These are phyloP conservation scores for Ostreobium quekettii DNA, from an alignment of 139 green algal species.

Conservation along the genomic window DNA sequence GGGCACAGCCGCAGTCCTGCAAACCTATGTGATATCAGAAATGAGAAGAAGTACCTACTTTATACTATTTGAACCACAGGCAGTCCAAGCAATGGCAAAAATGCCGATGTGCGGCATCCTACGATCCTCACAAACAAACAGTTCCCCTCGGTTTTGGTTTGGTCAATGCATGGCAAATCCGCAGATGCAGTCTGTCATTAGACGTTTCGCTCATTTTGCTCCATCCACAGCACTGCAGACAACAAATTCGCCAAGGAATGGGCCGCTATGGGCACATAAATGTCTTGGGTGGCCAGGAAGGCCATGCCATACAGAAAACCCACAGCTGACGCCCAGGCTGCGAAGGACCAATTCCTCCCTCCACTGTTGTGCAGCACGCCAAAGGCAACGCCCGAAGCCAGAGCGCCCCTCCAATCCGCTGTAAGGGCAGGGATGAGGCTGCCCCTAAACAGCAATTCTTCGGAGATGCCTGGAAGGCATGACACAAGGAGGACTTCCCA, in stretches of 20 bases:
- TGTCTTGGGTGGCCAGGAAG: conserved; percentile 53
- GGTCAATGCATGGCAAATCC: too few relatives aligned
- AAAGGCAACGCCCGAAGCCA: conserved; percentile 56
- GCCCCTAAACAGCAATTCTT: conserved; percentile 75
- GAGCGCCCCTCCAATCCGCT: conserved; percentile 62
- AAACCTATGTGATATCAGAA: too few relatives aligned
- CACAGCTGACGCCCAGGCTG: conserved; percentile 57
- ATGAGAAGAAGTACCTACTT: too few relatives aligned
- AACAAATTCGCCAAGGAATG: conserved; percentile 59
- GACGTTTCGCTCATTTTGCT: too few relatives aligned
- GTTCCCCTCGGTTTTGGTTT: too few relatives aligned
- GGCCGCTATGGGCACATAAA: conserved; percentile 51
- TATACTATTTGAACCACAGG: too few relatives aligned
- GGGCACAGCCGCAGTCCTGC: too few relatives aligned
- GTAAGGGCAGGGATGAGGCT: conserved; percentile 60
- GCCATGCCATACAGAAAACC: conserved; percentile 55
- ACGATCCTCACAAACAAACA: too few relatives aligned
- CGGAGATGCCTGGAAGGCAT: conserved; percentile 39
- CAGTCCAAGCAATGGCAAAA: too few relatives aligned
- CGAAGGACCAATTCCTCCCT: conserved; percentile 66
- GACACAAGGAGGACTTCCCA: conserved; percentile 50
- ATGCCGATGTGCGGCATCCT: too few relatives aligned
- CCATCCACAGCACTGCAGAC: conserved; percentile 54
- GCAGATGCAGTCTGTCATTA: too few relatives aligned
- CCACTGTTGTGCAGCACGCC: conserved; percentile 65